Base-by-base conservation (phyloP, 2,329 filamentous ascomycete genomes). In the Aspergillaceae sp. region DNA sequence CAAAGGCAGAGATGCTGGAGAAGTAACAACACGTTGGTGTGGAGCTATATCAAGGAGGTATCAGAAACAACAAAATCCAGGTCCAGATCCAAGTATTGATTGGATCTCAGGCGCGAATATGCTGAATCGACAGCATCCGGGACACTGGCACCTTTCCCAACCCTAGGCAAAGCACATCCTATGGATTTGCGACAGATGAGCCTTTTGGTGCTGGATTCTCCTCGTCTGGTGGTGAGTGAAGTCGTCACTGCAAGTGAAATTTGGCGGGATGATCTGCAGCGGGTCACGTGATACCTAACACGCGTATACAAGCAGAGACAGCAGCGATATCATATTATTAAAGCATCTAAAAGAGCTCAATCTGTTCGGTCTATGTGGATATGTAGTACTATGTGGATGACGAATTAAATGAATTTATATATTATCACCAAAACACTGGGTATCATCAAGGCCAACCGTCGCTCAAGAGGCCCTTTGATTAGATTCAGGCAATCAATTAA, bases 21-120 rank as follows among this genome's bases (percentile, higher is more conserved):
- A 9, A 35, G 10, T 42, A 35, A 29, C 19, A 43, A 42, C 36
- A 33, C 41, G 10, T 35, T 36, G 37, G 43, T 35, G 27, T 26
- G 4, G 27, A 38, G 43, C 37, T 44, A 49, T 48, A 49, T 51
- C 41, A 51, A 51, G 46, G 19, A 19, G 50, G 48, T 51, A 47
- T 52, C 41, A 46, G 29, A 49, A 45, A 29, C 19, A 19, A 19
- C 19, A 19, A 10, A 34, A 29, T 11, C 28, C 19, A 28, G 33
- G 29, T 40, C 5, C n/a, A 32, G 29, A 37, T 11, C 29, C 26
- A 43, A 26, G 27, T 38, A 5, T 26, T 26, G 36, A 26, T 26
- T 19, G 36, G 11, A 19, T 38, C 30, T 32, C 30, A 6, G 30
- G 27, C 8, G n/a, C 7, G 19, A 33, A 42, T 19, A 35, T 10